Conservation (phyloP, 306 rosid genomes). For the Rubus parviflorus region DNA sequence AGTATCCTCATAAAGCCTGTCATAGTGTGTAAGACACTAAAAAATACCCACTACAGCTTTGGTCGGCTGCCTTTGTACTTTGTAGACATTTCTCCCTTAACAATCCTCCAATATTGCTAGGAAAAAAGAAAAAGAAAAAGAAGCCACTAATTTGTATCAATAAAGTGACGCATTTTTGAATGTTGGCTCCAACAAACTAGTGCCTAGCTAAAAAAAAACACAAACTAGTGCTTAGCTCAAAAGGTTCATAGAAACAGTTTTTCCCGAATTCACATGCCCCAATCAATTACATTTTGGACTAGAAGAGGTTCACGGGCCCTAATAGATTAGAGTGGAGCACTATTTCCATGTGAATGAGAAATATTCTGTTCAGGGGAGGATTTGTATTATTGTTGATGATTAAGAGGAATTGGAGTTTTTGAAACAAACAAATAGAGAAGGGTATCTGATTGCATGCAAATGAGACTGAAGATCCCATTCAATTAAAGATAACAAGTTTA, state of each 20-base stretch:
- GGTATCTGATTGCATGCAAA: background rate
- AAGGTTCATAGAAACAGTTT: background rate
- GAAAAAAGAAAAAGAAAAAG: slow-evolving; percentile 1
- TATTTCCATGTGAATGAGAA: slow-evolving; percentile 22
- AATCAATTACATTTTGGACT: slow-evolving; percentile 22
- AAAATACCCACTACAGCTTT: slow-evolving; percentile 12
- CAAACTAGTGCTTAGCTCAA: slow-evolving; percentile 13
- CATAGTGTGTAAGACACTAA: background rate
- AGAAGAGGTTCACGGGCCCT: slow-evolving; percentile 30
- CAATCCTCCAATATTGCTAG: background rate
- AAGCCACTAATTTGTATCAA: background rate
- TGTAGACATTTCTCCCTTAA: slow-evolving; percentile 6
- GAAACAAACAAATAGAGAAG: slow-evolving; percentile 10
- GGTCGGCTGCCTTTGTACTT: slow-evolving; percentile 10
- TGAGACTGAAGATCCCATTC: slow-evolving; percentile 33
- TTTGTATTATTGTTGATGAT: background rate
- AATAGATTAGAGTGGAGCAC: background rate
- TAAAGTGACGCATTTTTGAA: background rate
- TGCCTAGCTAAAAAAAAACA: slow-evolving; percentile 18
- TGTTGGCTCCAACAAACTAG: background rate
- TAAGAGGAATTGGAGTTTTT: slow-evolving; percentile 12
- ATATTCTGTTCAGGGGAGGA: slow-evolving; percentile 2
- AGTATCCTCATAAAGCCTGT: background rate
- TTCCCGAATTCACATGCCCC: slow-evolving; percentile 25
- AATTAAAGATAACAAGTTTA: background rate